Base-by-base conservation (phyloP, 129 eudicot genomes). In the Heracleum sosnowskyi region DNA sequence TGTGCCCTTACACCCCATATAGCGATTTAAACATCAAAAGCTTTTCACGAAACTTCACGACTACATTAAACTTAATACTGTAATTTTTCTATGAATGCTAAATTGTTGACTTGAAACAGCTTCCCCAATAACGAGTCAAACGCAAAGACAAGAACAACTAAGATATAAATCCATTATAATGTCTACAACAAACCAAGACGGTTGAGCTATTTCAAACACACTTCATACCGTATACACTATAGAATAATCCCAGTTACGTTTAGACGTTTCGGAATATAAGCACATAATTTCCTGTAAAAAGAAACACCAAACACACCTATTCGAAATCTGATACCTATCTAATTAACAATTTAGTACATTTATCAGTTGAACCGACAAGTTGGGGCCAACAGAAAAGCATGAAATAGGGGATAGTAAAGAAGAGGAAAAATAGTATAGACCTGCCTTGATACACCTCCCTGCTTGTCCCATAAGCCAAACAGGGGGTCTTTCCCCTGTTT, bases 391-490 rank as follows among this genome's bases (percentile, higher is more conserved):
- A n/a, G 12, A n/a, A 0, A 60, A 60, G 68, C 33, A 60, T 60
- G 16, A 2, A 60, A 60, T n/a, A n/a, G 16, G n/a, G n/a, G n/a
- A 60, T 2, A 60, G 34, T 10, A 44, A 78, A 73, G 41, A 15
- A 76, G 41, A 28, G 77, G 41, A 51, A 49, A 26, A 60, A 64
- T 53, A 66, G 55, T 78, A 75, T 88, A 85, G 83, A 93, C 98
- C 92, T 94, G 98, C 98, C 98, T 95, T 95, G 97, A 95, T 88
- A 89, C 91, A 95, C 96, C 98, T 90, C 92, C 98, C 98, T 78
- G 98, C 98, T 84, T 94, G 98, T 86, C 98, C 87, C 98, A 94
- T 91, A n/a, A 94, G 92, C 98, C 98, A 94, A 84, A 91, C 98
- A 4, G 98, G 98, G 55, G 98, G 98, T 64, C 98, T 91, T 66